A percentile compares a stretch with the other conserved stretches of the same genome.
Evolutionary conservation across 495 filamentous ascomycete species (phyloP).

Genomic region (Aspergillus sparsus): DNA sequence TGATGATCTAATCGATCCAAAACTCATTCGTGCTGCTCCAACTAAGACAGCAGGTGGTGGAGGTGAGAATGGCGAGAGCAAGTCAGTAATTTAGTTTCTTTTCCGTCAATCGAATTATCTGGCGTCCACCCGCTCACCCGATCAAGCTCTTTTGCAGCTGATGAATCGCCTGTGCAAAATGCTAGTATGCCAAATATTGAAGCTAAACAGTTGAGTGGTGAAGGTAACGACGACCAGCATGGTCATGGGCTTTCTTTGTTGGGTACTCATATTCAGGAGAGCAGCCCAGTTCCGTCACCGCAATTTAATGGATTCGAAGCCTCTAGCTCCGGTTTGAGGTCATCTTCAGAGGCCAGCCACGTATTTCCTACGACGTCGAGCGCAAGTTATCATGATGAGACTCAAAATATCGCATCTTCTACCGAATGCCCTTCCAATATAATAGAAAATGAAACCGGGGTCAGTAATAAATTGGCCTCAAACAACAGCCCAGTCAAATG

Average conservation of each 20-base stretch:
- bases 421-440: constrained; percentile 11
- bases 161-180: constrained; percentile 29
- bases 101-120: constrained; percentile 27
- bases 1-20: constrained; percentile 61
- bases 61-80: constrained; percentile 36
- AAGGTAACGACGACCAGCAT: constrained; percentile 11
- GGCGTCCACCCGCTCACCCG: constrained; percentile 36
- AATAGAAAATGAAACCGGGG: constrained; percentile 10
- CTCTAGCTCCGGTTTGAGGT: background rate
- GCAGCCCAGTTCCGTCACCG: constrained; percentile 25
- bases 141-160: constrained; percentile 38
- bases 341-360: background rate
- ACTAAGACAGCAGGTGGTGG: constrained; percentile 16
- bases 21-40: constrained; percentile 51
- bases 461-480: constrained; percentile 19
- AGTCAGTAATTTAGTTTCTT: constrained; percentile 47
- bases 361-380: background rate
- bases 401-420: background rate
- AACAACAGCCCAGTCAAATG: constrained; percentile 21
- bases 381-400: constrained; percentile 4
- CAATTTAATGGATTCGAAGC: constrained; percentile 27
- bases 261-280: constrained; percentile 1
- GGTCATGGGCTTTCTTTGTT: background rate
- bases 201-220: background rate
- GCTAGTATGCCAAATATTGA: constrained; percentile 12